phyloP scores from a whole-genome alignment of 164 flowering plant genomes.

The Vitis rotundifolia region DNA sequence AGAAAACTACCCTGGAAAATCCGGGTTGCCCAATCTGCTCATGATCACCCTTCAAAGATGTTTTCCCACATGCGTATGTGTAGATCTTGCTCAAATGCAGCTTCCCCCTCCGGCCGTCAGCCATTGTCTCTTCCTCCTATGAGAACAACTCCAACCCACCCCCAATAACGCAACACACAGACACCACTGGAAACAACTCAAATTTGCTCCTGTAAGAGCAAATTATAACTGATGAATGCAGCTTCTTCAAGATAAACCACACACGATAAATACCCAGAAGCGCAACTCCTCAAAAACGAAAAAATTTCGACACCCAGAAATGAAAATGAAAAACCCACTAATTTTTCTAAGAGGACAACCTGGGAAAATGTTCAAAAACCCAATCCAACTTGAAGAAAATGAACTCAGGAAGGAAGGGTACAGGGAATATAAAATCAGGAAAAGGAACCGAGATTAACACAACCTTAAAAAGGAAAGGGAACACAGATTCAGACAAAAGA shows the following conservation, averaged over 20 bases:
- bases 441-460: too few relatives aligned
- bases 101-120: slow-evolving; percentile 39
- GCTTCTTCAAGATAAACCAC: background rate
- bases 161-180: background rate
- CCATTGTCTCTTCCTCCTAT: slow-evolving; percentile 14
- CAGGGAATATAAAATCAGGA: too few relatives aligned
- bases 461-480: background rate
- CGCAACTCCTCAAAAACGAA: background rate
- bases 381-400: background rate
- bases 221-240: background rate
- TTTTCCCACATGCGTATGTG: slow-evolving; percentile 49
- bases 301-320: background rate
- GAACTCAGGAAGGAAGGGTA: too few relatives aligned
- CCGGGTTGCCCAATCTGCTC: slow-evolving; percentile 63
- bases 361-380: slow-evolving; percentile 10
- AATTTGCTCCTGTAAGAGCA: background rate
- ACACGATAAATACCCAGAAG: background rate
- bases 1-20: slow-evolving; percentile 60
- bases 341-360: slow-evolving; percentile 3
- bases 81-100: slow-evolving; percentile 60
- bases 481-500: background rate
- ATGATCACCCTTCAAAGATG: slow-evolving; percentile 49
- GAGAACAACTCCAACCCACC: background rate
- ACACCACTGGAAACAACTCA: too few relatives aligned
- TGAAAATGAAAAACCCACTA: background rate